These are phyloP conservation scores for Alternaria hordeiaustralica DNA, from an alignment of 2,329 filamentous ascomycete species.

Conservation along the genomic window DNA sequence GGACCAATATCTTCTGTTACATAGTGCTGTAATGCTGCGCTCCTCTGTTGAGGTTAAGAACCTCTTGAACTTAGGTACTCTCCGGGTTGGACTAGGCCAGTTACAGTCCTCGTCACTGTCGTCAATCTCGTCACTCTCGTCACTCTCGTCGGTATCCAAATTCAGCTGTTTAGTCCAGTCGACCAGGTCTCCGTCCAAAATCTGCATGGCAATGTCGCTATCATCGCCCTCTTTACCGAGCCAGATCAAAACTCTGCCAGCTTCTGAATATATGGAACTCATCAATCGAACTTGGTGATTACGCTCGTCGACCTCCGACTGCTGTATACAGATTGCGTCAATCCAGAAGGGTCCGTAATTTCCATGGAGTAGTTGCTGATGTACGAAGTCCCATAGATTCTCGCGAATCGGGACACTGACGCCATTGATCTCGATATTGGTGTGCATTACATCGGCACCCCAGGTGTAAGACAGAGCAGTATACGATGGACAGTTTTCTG, in stretches of 20 bases:
- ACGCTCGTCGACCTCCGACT: slow-evolving; percentile 11
- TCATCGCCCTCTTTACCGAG: background rate
- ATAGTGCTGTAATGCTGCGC: background rate
- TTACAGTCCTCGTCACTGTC: background rate
- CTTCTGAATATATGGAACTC: background rate
- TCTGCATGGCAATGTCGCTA: background rate
- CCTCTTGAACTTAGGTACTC: no score
- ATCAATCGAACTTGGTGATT: slow-evolving; percentile 19
- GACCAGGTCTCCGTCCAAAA: background rate
- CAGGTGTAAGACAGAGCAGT: background rate
- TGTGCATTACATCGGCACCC: background rate
- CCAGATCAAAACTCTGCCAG: background rate
- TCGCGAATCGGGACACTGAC: background rate
- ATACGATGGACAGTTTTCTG: background rate
- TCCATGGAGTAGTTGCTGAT: background rate
- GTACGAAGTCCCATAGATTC: background rate
- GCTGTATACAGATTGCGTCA: slow-evolving; percentile 34
- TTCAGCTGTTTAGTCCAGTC: no score
- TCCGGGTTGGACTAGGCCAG: no score
- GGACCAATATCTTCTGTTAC: background rate
- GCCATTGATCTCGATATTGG: background rate
- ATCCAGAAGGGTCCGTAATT: slow-evolving; percentile 16
- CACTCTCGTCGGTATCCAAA: no score
- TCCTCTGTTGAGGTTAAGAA: background rate
- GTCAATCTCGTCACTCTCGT: no score